These are phyloP conservation scores for Wilhelminamyces savonicus DNA, from an alignment of 805 yeast species.

Conservation along the genomic window DNA sequence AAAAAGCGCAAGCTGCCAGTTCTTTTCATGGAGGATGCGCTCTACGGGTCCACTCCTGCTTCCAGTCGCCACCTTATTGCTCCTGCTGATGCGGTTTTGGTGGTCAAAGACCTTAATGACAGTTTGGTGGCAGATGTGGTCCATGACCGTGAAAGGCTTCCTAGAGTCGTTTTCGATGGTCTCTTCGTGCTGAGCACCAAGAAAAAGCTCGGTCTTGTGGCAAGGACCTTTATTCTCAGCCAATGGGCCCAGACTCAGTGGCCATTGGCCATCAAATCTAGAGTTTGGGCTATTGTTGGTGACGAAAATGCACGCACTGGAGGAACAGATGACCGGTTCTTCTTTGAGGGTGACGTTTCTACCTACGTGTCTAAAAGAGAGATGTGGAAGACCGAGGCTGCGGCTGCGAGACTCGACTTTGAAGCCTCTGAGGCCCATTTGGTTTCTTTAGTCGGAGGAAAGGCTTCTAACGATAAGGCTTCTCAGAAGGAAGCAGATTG, in stretches of 20 bases:
- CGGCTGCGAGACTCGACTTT: constrained; percentile 44
- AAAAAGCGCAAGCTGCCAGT: constrained; percentile 20
- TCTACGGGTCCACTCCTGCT: constrained; percentile 50
- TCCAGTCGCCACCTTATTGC: constrained; percentile 49
- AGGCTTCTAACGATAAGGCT: constrained; percentile 44
- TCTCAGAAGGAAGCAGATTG: constrained; percentile 50
- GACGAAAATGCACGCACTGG: constrained; percentile 11
- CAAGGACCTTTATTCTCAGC: constrained; percentile 58
- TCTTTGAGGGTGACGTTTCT: constrained; percentile 26
- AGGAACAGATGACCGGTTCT: constrained; percentile 27
- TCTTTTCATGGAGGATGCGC: constrained; percentile 43
- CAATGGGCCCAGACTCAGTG: constrained; percentile 45
- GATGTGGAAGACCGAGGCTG: constrained; percentile 38
- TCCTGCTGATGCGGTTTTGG: constrained; percentile 56
- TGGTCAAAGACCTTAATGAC: constrained; percentile 17
- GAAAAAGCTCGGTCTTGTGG: constrained; percentile 50
- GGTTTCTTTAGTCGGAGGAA: constrained; percentile 50
- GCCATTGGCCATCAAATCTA: constrained; percentile 44
- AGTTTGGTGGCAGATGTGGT: constrained; percentile 19
- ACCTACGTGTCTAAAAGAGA: constrained; percentile 33
- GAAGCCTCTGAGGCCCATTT: constrained; percentile 51
- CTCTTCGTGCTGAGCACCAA: constrained; percentile 38
- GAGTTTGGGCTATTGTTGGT: constrained; percentile 28
- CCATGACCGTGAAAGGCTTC: constrained; percentile 21
- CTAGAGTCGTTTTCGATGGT: constrained; percentile 16